Evolutionary conservation across 2,329 filamentous ascomycete genomes (phyloP).

Genomic region (Arthrobotrys pseudoclavata): DNA sequence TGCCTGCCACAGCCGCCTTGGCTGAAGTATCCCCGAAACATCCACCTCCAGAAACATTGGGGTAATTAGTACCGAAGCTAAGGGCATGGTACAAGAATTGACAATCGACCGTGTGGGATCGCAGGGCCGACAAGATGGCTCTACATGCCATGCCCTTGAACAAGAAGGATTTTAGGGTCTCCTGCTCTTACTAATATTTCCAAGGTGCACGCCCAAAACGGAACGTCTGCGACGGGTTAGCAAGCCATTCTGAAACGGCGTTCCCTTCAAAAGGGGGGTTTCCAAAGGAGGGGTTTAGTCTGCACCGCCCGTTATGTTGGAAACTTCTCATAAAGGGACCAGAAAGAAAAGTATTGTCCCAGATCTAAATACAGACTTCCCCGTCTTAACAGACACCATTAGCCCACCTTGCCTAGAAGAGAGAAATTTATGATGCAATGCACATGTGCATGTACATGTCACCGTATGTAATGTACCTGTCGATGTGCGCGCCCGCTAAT

Average conservation of each 20-base stretch:
- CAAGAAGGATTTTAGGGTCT: neutral
- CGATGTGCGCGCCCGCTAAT: constrained; percentile 19
- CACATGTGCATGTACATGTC: constrained; percentile 2
- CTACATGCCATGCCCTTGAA: constrained; percentile 23
- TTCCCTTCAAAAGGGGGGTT: constrained; percentile 23
- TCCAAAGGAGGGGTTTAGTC: neutral
- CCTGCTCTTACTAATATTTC: neutral
- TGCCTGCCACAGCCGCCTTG: constrained; percentile 30
- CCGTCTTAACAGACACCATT: neutral
- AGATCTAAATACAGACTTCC: constrained; percentile 39
- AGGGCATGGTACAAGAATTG: neutral
- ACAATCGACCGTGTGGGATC: constrained; percentile 12
- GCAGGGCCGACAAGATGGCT: constrained; percentile 12
- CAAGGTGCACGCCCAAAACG: constrained; percentile 12
- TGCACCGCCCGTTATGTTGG: constrained; percentile 8
- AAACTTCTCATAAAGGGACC: constrained; percentile 10
- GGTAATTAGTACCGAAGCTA: neutral
- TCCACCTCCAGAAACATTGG: neutral
- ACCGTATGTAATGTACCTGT: neutral
- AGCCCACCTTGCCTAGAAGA: constrained; percentile 20
- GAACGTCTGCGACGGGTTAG: constrained; percentile 43
- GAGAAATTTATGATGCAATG: constrained; percentile 14
- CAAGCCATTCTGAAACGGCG: constrained; percentile 56
- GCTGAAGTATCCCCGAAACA: constrained; percentile 17
- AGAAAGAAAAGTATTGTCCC: constrained; percentile 28